Percentiles rank a stretch among this genome's conserved stretches.
These are phyloP conservation scores for Epichloe gansuensis DNA, from an alignment of 2,329 filamentous ascomycete genomes.

Conservation along the genomic window DNA sequence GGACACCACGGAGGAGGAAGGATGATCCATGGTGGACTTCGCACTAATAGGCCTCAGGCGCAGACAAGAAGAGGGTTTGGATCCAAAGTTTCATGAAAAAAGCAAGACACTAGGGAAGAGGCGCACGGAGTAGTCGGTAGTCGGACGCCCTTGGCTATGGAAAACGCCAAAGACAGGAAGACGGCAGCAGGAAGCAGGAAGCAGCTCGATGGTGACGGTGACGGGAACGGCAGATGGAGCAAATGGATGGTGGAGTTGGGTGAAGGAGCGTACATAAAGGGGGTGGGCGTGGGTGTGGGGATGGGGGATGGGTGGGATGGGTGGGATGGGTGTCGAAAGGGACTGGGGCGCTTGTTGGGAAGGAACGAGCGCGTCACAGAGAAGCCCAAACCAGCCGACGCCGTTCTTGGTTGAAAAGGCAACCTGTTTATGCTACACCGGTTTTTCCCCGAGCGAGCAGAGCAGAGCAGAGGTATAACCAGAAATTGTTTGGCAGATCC, in stretches of 20 bases:
- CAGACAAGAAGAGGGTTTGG: not conserved
- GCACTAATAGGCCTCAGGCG: slow-evolving; percentile 8
- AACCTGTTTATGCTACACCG: too few relatives aligned
- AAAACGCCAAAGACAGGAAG: not conserved
- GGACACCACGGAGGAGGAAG: slow-evolving; percentile 11
- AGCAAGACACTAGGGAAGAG: not conserved
- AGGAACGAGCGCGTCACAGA: not conserved
- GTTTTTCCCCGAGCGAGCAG: too few relatives aligned
- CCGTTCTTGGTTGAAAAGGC: too few relatives aligned
- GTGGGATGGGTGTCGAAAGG: not conserved
- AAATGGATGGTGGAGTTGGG: not conserved
- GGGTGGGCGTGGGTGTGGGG: not conserved
- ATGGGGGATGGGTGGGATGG: not conserved
- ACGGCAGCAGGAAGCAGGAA: not conserved
- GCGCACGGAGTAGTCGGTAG: not conserved
- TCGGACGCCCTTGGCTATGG: not conserved
- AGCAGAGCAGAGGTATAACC: not conserved
- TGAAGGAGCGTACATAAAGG: not conserved
- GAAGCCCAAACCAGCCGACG: not conserved
- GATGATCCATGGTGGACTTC: slow-evolving; percentile 21
- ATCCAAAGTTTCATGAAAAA: slow-evolving; percentile 1
- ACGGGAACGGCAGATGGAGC: slow-evolving; percentile 3
- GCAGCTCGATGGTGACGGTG: not conserved
- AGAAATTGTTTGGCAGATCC: too few relatives aligned
- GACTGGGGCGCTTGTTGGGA: not conserved